These are phyloP conservation scores for Pseudogymnoascus sp. DNA, from an alignment of 2,329 filamentous ascomycete species.

Conservation along the genomic window DNA sequence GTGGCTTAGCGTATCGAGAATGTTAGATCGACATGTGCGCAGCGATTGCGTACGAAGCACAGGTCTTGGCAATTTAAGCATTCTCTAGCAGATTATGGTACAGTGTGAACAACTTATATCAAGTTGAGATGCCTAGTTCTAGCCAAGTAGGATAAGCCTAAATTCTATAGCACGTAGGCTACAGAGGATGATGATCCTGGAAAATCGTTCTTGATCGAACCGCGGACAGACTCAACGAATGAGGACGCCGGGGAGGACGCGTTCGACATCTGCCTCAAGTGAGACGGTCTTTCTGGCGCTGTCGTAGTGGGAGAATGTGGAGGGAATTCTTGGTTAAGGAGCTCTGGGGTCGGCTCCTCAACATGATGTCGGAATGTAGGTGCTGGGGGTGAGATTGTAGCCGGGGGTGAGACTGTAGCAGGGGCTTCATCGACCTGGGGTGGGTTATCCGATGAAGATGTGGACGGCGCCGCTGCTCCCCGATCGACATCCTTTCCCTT, in stretches of 20 bases:
- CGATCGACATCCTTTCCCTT: conserved; percentile 69
- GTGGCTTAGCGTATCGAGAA: not conserved
- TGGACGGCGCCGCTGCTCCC: conserved; percentile 12
- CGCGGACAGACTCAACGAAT: conserved; percentile 55
- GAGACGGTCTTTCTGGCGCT: conserved; percentile 55
- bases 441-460: not conserved
- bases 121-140: conserved; percentile 7
- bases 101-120: conserved; percentile 1
- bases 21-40: not conserved
- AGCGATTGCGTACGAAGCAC: not conserved
- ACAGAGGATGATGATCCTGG: conserved; percentile 36
- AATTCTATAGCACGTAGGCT: conserved; percentile 5
- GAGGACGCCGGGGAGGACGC: conserved; percentile 80
- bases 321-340: conserved; percentile 31
- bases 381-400: conserved; percentile 14
- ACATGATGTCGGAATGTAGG: conserved; percentile 6
- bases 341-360: conserved; percentile 27
- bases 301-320: conserved; percentile 34
- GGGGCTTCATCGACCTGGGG: conserved; percentile 3
- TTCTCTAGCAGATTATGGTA: not conserved
- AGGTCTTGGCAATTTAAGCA: conserved; percentile 3
- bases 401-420: conserved; percentile 14
- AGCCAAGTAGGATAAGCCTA: conserved; percentile 7
- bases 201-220: conserved; percentile 31
- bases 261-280: conserved; percentile 76